Conservation (phyloP, 768 basidiomycete genomes). For the Pleurotus platypus region DNA sequence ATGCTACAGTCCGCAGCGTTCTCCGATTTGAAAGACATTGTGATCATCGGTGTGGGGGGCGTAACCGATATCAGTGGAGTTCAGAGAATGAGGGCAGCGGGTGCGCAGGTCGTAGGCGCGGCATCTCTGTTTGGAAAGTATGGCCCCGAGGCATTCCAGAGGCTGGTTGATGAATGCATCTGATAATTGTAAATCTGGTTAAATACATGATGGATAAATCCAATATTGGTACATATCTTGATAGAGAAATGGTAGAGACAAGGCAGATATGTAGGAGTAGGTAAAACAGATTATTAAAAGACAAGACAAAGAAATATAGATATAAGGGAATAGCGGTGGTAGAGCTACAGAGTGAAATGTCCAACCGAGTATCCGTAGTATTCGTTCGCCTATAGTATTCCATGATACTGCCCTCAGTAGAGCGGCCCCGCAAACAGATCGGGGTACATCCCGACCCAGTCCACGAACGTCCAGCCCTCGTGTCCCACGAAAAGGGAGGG, state of each 20-base stretch:
- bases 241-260: too few relatives aligned
- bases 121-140: constrained; percentile 51
- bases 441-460: not conserved
- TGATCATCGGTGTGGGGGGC: constrained; percentile 80
- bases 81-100: constrained; percentile 59
- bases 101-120: constrained; percentile 63
- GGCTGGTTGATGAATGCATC: constrained; percentile 14
- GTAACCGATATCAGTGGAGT: constrained; percentile 60
- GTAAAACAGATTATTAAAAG: too few relatives aligned
- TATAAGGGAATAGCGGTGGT: too few relatives aligned
- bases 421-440: not conserved
- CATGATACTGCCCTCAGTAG: not conserved
- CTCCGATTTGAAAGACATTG: constrained; percentile 41
- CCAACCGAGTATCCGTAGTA: too few relatives aligned
- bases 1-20: constrained; percentile 40
- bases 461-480: not conserved
- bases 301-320: too few relatives aligned
- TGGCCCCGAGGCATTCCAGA: constrained; percentile 52
- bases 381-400: too few relatives aligned
- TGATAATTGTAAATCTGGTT: too few relatives aligned
- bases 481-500: not conserved
- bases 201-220: too few relatives aligned
- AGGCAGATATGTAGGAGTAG: too few relatives aligned
- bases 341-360: too few relatives aligned
- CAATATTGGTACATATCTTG: too few relatives aligned